A percentile compares a stretch with the other conserved stretches of the same genome.
These are phyloP conservation scores for Alternaria viburni DNA, from an alignment of 2,329 filamentous ascomycete species.

Conservation along the genomic window DNA sequence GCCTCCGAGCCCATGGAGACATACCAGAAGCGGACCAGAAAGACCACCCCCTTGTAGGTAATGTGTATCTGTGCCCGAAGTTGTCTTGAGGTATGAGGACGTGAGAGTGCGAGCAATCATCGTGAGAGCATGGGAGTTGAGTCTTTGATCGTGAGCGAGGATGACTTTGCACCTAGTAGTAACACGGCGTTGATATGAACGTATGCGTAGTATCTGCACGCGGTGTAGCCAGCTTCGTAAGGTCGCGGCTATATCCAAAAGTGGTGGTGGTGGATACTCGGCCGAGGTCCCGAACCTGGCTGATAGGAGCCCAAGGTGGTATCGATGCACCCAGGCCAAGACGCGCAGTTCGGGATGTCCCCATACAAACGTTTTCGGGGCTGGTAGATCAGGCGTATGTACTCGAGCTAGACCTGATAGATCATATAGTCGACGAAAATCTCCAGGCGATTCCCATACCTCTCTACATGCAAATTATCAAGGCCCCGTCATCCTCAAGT, in stretches of 20 bases:
- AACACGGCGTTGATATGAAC: neutral
- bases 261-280: neutral
- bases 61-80: neutral
- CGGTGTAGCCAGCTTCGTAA: neutral
- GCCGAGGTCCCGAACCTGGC: neutral
- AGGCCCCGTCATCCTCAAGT: neutral
- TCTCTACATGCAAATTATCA: neutral
- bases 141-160: neutral
- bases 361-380: neutral
- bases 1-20: neutral
- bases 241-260: neutral
- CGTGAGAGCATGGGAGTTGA: rapidly evolving
- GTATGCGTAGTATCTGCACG: neutral
- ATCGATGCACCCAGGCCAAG: neutral
- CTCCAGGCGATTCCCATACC: neutral
- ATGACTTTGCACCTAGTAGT: too few relatives aligned
- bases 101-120: neutral
- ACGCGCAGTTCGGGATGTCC: neutral
- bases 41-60: neutral
- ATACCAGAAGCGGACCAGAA: neutral
- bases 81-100: neutral
- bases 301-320: neutral
- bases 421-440: neutral
- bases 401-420: neutral
- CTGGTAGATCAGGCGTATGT: rapidly evolving